Percentiles rank a stretch among this genome's conserved stretches.
These are phyloP conservation scores for Fagus sylvatica DNA, from an alignment of 306 rosid species.

Conservation along the genomic window DNA sequence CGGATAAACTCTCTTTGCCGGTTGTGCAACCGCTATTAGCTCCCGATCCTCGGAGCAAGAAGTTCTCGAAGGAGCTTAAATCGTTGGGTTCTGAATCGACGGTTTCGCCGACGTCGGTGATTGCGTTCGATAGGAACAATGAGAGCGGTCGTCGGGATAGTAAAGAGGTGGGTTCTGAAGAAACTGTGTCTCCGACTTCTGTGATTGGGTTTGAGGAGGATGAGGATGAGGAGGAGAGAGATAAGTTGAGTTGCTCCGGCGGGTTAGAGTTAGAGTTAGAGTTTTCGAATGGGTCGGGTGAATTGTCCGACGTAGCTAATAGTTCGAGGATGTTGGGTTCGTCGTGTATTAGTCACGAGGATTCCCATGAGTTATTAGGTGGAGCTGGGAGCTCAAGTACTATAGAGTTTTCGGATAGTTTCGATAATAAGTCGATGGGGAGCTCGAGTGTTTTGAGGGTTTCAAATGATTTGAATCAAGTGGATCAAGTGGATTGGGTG, in stretches of 20 bases:
- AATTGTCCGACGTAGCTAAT: conserved; percentile 44
- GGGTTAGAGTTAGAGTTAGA: conserved; percentile 48
- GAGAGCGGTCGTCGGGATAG: conserved; percentile 38
- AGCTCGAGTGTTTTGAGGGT: conserved; percentile 46
- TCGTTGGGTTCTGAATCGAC: conserved; percentile 44
- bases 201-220: conserved; percentile 64
- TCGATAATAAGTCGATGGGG: conserved; percentile 53
- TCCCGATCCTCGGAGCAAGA: conserved; percentile 40
- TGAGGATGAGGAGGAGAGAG: conserved; percentile 44
- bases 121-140: conserved; percentile 53
- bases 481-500: conserved; percentile 57
- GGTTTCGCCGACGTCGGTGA: conserved; percentile 78
- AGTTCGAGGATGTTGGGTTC: conserved; percentile 40
- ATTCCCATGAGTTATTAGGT: conserved; percentile 51
- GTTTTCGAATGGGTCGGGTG: conserved; percentile 61
- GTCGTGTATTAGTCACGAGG: conserved; percentile 43
- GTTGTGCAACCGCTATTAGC: conserved; percentile 81
- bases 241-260: conserved; percentile 83
- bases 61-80: conserved; percentile 63
- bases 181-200: conserved; percentile 72
- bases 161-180: conserved; percentile 47
- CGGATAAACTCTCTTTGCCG: conserved; percentile 59
- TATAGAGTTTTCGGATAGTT: conserved; percentile 52
- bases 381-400: conserved; percentile 51
- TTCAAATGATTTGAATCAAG: conserved; percentile 49